Evolutionary conservation across 2,329 filamentous ascomycete species (phyloP).

Genomic region (Metarhizium robertsii): DNA sequence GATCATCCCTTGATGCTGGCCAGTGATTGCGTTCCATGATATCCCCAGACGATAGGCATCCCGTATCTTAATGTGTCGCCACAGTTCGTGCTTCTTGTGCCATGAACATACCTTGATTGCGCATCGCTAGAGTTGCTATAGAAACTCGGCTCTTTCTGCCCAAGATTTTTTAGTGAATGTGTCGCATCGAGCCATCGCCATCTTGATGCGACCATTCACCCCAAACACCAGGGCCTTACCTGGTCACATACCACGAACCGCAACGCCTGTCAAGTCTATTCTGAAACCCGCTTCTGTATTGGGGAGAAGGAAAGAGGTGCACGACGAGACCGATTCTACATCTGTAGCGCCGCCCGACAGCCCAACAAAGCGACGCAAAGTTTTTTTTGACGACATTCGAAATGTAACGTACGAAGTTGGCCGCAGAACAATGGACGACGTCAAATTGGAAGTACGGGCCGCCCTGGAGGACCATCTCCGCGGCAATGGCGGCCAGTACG

Average conservation of each 20-base stretch:
- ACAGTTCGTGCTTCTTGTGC: not conserved
- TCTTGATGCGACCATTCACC: constrained; percentile 23
- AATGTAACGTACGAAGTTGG: constrained; percentile 48
- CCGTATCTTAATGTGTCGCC: not conserved
- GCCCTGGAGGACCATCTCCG: constrained; percentile 47
- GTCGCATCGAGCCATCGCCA: not conserved
- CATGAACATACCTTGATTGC: not conserved
- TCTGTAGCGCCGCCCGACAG: constrained; percentile 27
- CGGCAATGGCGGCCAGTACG: constrained; percentile 51
- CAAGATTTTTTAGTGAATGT: not conserved
- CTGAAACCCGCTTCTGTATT: constrained; percentile 38
- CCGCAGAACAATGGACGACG: constrained; percentile 41
- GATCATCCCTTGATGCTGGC: not conserved
- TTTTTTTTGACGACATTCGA: constrained; percentile 49
- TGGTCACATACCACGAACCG: constrained; percentile 21
- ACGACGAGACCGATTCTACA: constrained; percentile 32
- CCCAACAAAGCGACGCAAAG: constrained; percentile 45
- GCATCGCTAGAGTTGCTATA: constrained; percentile 1
- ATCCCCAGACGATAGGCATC: not conserved
- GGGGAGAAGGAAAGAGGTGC: constrained; percentile 33
- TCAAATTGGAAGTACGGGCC: constrained; percentile 44
- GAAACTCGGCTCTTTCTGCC: not conserved
- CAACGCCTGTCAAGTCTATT: constrained; percentile 42
- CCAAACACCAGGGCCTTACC: constrained; percentile 23
- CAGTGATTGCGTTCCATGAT: not conserved